These are phyloP conservation scores for Halophytophthora batemanensis DNA, from an alignment of 352 stramenopile species.

Conservation along the genomic window DNA sequence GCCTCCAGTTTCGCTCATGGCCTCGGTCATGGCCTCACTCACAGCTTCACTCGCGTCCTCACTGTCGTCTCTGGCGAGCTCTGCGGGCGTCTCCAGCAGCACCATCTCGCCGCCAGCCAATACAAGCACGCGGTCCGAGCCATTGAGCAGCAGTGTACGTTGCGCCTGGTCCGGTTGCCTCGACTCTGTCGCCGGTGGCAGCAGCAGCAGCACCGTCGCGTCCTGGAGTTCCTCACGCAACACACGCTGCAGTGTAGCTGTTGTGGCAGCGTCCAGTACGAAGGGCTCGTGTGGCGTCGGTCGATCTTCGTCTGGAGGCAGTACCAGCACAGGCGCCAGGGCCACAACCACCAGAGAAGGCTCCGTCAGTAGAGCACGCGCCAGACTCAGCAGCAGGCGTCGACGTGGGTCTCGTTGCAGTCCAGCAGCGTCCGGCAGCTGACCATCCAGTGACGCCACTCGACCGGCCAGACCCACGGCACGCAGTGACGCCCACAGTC, in stretches of 20 bases:
- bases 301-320: conserved; percentile 14
- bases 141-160: conserved; percentile 76
- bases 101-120: conserved; percentile 90
- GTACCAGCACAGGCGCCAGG: conserved; percentile 22
- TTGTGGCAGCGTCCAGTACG: conserved; percentile 62
- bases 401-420: conserved; percentile 93
- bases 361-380: conserved; percentile 90
- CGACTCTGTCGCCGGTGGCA: conserved; percentile 84
- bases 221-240: conserved; percentile 87
- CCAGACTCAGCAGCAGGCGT: conserved; percentile 96
- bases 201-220: conserved; percentile 95
- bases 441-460: conserved; percentile 51
- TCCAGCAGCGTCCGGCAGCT: conserved; percentile 69
- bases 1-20: conserved; percentile 7
- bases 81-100: conserved; percentile 79
- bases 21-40: conserved; percentile 43
- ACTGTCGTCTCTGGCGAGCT: conserved; percentile 37
- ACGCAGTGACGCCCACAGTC: conserved; percentile 38
- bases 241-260: conserved; percentile 61
- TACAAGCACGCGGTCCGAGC: conserved; percentile 96
- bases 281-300: conserved; percentile 12
- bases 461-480: conserved; percentile 55
- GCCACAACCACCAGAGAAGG: conserved; percentile 84
- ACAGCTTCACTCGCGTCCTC: conserved; percentile 18
- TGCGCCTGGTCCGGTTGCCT: conserved; percentile 22